Conservation (phyloP, 139 green algal genomes). For the Chlorella vulgaris region DNA sequence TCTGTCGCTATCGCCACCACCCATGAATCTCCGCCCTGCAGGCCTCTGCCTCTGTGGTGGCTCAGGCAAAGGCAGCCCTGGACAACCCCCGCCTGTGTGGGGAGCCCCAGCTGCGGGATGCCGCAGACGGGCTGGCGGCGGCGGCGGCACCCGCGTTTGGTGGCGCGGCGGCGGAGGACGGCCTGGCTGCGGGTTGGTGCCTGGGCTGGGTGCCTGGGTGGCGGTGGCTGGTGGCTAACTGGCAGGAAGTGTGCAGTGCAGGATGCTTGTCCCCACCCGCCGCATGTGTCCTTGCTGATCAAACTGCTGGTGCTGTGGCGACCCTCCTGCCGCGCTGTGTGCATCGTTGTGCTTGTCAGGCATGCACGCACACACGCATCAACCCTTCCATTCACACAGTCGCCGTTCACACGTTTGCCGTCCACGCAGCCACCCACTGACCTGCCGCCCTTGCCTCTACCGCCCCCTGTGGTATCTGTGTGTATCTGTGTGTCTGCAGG, state of each 20-base stretch:
- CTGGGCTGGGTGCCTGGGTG: not conserved
- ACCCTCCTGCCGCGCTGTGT: too few species aligned
- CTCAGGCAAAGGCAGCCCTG: constrained; percentile 63
- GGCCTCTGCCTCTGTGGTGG: not conserved
- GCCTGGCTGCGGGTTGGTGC: not conserved
- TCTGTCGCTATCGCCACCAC: too few species aligned
- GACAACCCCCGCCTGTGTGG: constrained; percentile 81
- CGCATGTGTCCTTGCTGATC: too few species aligned
- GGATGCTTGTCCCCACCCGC: not conserved
- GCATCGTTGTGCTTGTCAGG: too few species aligned
- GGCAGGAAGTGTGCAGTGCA: not conserved
- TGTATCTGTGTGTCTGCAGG: constrained; percentile 6
- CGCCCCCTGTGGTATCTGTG: not conserved
- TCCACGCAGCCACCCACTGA: not conserved
- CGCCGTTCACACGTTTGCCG: too few species aligned
- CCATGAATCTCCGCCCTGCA: too few species aligned
- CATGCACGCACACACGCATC: too few species aligned
- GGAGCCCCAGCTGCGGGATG: constrained; percentile 55
- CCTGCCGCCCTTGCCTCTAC: not conserved
- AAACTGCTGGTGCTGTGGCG: too few species aligned
- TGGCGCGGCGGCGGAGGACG: not conserved
- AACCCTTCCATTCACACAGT: too few species aligned
- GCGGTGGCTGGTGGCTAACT: not conserved
- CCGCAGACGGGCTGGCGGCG: not conserved
- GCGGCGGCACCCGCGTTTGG: not conserved